Percentiles rank a stretch among this genome's conserved stretches.
phyloP scores from a whole-genome alignment of 768 basidiomycete species.

The Cystobasidium ongulense region DNA sequence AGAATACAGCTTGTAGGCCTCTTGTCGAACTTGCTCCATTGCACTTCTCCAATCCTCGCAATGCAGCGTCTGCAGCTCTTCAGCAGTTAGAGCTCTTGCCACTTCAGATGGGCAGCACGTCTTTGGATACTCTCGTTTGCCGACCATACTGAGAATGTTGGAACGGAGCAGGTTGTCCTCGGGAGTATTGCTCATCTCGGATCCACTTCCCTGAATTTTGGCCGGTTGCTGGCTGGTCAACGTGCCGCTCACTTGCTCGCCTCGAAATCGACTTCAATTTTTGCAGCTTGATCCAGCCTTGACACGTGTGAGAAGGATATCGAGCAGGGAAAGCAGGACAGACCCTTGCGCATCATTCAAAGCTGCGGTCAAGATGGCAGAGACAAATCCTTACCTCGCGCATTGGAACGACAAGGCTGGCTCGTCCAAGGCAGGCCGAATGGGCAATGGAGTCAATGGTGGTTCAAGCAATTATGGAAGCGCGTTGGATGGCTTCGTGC shows the following conservation, averaged over 20 bases:
- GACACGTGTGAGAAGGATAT: background rate
- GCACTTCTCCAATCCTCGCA: constrained; percentile 20
- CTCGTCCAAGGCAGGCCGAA: constrained; percentile 17
- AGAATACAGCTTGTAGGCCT: background rate
- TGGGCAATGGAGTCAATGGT: constrained; percentile 15
- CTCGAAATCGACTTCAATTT: background rate
- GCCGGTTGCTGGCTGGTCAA: no score
- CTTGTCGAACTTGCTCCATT: background rate
- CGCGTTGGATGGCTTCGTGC: constrained; percentile 59
- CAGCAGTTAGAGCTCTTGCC: background rate
- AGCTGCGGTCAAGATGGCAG: background rate
- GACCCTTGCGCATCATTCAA: background rate
- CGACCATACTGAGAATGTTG: constrained; percentile 2
- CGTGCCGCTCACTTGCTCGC: no score
- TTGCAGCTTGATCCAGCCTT: background rate
- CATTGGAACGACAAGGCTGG: constrained; percentile 43
- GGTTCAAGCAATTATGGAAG: constrained; percentile 39
- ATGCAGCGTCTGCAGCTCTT: background rate
- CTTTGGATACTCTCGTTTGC: constrained; percentile 16
- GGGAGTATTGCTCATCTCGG: background rate
- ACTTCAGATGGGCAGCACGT: constrained; percentile 26
- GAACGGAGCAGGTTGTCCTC: background rate
- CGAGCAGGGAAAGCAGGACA: background rate
- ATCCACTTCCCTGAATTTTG: no score
- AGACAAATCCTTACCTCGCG: constrained; percentile 54